A percentile compares a stretch with the other conserved stretches of the same genome.
Conservation (phyloP, 2,329 filamentous ascomycete genomes). For the Colletotrichum paranaense region DNA sequence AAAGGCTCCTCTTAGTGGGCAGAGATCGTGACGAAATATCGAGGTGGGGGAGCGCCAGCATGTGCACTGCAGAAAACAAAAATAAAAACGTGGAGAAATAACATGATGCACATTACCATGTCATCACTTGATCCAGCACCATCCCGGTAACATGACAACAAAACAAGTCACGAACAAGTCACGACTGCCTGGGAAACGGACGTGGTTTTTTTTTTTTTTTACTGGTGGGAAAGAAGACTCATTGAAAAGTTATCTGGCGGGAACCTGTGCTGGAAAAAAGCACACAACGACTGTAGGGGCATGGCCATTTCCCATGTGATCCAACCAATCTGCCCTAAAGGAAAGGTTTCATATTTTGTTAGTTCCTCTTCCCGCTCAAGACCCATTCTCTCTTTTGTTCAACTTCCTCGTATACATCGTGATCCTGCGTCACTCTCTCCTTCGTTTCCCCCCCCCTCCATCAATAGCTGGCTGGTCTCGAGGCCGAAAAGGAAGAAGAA, state of each 20-base stretch:
- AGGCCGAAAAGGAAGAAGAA: slow-evolving; percentile 6
- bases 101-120: not conserved
- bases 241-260: slow-evolving; percentile 33
- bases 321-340: slow-evolving; percentile 28
- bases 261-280: slow-evolving; percentile 17
- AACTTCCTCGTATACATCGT: slow-evolving; percentile 26
- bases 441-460: not conserved
- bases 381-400: not conserved
- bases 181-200: not conserved
- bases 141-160: slow-evolving; percentile 1
- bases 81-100: not conserved
- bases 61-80: not conserved
- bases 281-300: slow-evolving; percentile 17
- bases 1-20: not conserved
- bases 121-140: not conserved
- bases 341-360: slow-evolving; percentile 17
- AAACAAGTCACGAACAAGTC: not conserved
- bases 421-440: slow-evolving; percentile 17
- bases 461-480: slow-evolving; percentile 14
- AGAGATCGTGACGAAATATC: slow-evolving; percentile 9
- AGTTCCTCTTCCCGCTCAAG: slow-evolving; percentile 3
- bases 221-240: slow-evolving; percentile 18
- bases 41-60: not conserved
- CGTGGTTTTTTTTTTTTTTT: not conserved
- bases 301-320: slow-evolving; percentile 33